Percentiles rank a stretch among this genome's conserved stretches.
Evolutionary conservation across 768 basidiomycete genomes (phyloP).

Genomic region (Mycena indigotica): DNA sequence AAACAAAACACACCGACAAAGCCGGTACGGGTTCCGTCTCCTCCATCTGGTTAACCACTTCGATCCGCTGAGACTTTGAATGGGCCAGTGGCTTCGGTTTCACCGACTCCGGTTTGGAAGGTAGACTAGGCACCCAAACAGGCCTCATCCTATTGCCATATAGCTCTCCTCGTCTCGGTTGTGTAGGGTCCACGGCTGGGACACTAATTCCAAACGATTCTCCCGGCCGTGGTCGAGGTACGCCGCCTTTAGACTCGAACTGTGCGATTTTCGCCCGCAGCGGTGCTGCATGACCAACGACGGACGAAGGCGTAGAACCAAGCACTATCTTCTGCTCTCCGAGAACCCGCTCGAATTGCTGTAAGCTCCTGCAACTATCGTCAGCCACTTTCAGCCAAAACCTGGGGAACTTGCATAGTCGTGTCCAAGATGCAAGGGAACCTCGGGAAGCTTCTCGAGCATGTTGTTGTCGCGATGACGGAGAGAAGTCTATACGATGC

Average conservation of each 20-base stretch:
- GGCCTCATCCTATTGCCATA: constrained; percentile 50
- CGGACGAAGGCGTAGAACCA: background rate
- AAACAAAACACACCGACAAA: no score
- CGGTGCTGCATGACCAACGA: constrained; percentile 29
- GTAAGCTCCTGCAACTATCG: background rate
- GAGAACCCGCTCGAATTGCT: background rate
- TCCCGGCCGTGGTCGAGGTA: constrained; percentile 42
- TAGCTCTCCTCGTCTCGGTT: constrained; percentile 43
- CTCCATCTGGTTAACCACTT: no score
- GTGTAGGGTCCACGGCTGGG: constrained; percentile 23
- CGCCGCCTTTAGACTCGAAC: constrained; percentile 55
- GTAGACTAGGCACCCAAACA: constrained; percentile 22
- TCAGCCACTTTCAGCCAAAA: background rate
- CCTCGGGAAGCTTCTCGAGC: background rate
- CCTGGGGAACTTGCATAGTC: background rate
- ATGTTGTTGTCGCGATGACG: background rate
- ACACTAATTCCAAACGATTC: constrained; percentile 46
- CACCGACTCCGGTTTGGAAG: no score
- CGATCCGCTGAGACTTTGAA: no score
- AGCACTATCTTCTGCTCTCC: background rate
- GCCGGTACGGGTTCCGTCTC: no score
- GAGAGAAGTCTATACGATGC: background rate
- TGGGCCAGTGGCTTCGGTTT: no score
- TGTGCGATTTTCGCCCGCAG: constrained; percentile 57
- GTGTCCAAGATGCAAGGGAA: background rate